Base-by-base conservation (phyloP, 2,329 filamentous ascomycete genomes). In the Phaeosphaeria sp. region DNA sequence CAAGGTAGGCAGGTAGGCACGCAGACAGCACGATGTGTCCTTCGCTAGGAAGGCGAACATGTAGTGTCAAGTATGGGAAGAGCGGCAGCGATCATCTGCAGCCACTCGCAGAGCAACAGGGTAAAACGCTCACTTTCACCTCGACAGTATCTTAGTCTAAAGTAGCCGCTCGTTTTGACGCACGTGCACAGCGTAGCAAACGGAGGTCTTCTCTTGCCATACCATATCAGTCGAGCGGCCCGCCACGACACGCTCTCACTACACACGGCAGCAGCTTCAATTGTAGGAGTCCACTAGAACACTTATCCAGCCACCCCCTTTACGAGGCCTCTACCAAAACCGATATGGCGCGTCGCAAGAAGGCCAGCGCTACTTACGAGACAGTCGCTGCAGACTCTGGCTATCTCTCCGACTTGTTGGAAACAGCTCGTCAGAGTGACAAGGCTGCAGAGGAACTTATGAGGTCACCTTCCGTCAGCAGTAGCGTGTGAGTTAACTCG, bases 321-420 rank as follows among this genome's bases (percentile, higher is more conserved):
- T 13, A 30, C 6, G 25, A 30, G n/a, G 25, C 11, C 25, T 30
- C 25, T 13, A 15, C 15, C 15, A 17, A 39, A 17, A 13, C 17
- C 5, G 15, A n/a, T 15, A 39, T 39, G 36, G 15, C 36, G 36
- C 36, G 36, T 39, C 36, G 36, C 36, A 39, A 39, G 36, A 39
- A 39, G 3, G 15, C 47, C 20, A 39, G 18, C 6, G 21, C 9
- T 17, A 20, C 27, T 17, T 49, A 33, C 27, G 27, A 33, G 18
- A 21, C 20, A 36, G 18, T 33, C 15, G n/a, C 25, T 18, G 47
- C 30, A 13, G 49, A 51, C 36, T 40, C 33, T 4, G 49, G 49
- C 21, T 51, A 43, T 42, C 33, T 51, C 4, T 51, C 49, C 7
- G 49, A 51, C 36, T 20, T 51, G 33, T 20, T 43, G 18, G 17